Evolutionary conservation across 2,329 filamentous ascomycete genomes (phyloP), one percentile per base, ranked within the genome.

Genomic region (Rutstroemia sp.): DNA sequence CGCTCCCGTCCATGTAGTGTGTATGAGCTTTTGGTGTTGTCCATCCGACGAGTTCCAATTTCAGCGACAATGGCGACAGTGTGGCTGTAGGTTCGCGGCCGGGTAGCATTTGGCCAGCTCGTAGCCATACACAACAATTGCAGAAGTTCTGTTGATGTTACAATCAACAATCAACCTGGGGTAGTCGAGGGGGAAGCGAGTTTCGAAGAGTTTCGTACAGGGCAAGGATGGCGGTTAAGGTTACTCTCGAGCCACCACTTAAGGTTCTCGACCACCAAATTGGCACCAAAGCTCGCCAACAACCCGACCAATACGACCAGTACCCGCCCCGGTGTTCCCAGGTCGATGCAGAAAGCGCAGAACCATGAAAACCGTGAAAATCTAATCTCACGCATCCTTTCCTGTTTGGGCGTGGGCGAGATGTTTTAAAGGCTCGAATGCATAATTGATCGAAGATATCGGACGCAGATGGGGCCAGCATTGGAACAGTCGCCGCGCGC

Each of bases 131-230:
- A 37, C 30, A 58, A 54, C 44, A 58, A 44, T 59, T 47, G 53
- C 53, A 59, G 27, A 48, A 49, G 54, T 56, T 58, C 52, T 56
- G 44, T 18, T 42, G 49, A 52, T 55, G 46, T 55, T 55, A 51
- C 53, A 51, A 42, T 25, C 14, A 34, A 51, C 53, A 23, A 23
- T 23, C 23, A 23, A 23, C 23, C 46, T 18, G 19, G 46, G 49
- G 46, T 41, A 21, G 37, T 37, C 19, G 38, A 55, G 46, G 53
- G 47, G 53, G 53, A 55, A 55, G 47, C 47, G 53, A 55, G 53
- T 55, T 55, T 55, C 53, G 47, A 51, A 55, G 19, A 51, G 53
- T 55, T 55, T 55, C 53, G 46, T 37, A 23, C 47, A 7, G 8
- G 27, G 27, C 27, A 30, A 30, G 27, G 27, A 30, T 30, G 10